Base-by-base conservation (phyloP, 2,329 filamentous ascomycete genomes). In the Ophiosphaerella korrae region DNA sequence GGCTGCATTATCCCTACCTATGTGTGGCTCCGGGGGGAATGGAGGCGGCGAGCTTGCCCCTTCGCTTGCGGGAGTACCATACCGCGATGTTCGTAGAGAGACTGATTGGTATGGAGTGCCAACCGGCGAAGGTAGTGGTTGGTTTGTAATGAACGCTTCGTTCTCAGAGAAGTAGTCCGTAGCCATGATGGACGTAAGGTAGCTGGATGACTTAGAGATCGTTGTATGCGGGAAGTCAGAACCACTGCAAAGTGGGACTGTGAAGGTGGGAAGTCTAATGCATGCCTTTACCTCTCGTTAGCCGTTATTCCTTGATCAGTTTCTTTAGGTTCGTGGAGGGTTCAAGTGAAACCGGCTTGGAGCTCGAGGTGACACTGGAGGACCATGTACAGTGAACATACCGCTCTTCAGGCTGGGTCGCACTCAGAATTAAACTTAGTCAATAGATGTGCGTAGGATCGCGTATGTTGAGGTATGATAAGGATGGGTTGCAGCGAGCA, bases 101-200 rank as follows among this genome's bases (percentile, higher is more conserved):
- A 78, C 66, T 12, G 76, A 74, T 62, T 87, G 82, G 64, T 89
- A 90, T 16, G 88, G 88, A 23, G 88, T 88, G 57, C 88, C 86
- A 32, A 82, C 81, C 9, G 89, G 87, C 32, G 88, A 87, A 26
- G 90, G 88, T 51, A 92, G 83, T 78, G 71, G 67, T 13, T 62
- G 84, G 79, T 57, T 69, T 46, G 48, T 62, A 41, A 66, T 62
- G 64, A 66, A 76, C 66, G 58, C 65, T 53, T 76, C 72, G 46
- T 77, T 74, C 41, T 80, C 77, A 45, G 72, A 76, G 57, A 79
- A 80, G 63, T 80, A 80, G 49, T 79, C 78, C 58, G 63, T 72
- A 43, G 68, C 57, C 70, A 73, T 74, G 8, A 36, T 70, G 44
- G 11, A 33, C 13, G 14, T 26, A 33, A 24, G 9, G 35, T 29